Evolutionary conservation across 345 rosid species (phyloP), one percentile per base, ranked within the genome.

Genomic region (Isatis tinctoria): DNA sequence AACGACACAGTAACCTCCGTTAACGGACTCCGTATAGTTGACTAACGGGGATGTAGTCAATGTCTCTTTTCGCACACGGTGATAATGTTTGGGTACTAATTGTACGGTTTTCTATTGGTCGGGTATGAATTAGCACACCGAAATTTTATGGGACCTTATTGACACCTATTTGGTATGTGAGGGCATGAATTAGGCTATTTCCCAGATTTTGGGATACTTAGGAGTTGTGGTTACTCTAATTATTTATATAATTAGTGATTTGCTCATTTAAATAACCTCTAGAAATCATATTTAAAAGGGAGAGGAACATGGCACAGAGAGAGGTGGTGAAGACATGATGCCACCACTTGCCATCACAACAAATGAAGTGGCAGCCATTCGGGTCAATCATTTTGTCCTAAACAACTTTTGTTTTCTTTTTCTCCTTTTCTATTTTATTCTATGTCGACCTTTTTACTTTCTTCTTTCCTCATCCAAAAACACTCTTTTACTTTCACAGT

Each of bases 391-490:
- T 76, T 69, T 27, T 58, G 59, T 57, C 59, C 54, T 18, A 8
- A 60, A 28, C 22, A 26, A 12, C 24, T 52, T 54, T 59, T 2
- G 35, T 32, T 32, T 2, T 32, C 35, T 32, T 32, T 32, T 32
- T 30, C 5, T 30, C 5, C 6, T 1, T 1, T 53, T 47, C 16
- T 2, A 12, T 12, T 16, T 26, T 36, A 16, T 51, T 49, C 3
- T 4, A 57, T 67, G 73, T 75, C 69, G 49, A 75, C 63, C 69
- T 68, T 75, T 35, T 75, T 68, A 75, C 64, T 75, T 75, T 74
- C 74, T 48, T 51, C 63, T 48, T 67, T 57, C 11, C 57, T 65
- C 59, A 26, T 36, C 35, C 11, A 54, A 26, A 43, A 17, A 44
- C 10, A 39, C 27, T 60, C 17, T 52, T 60, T 51, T 22, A 41